Base-by-base conservation (phyloP, 1,139 yeast genomes). In the Ashbya aceris region DNA sequence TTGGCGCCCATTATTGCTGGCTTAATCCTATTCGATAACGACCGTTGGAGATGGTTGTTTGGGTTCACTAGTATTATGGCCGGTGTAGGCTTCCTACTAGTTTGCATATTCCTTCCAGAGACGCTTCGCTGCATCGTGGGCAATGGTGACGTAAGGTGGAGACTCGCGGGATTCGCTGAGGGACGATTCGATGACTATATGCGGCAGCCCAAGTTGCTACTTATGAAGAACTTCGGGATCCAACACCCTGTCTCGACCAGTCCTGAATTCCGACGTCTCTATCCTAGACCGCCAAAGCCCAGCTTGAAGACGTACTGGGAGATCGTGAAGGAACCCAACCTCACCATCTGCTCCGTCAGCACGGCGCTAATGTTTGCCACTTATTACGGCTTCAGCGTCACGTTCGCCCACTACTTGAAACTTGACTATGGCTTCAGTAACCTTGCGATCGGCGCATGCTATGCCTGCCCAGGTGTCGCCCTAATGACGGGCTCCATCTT, bases 41-140 rank as follows among this genome's bases (percentile, higher is more conserved):
- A 60, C 34, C 61, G 64, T 5, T 75, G 79, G 79, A 67, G 79
- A 54, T 74, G 79, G 79, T 60, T 71, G 8, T 77, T 77, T 64
- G 79, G 77, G 1, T 67, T 74, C 41, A 60, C 74, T 13, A 68
- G 75, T 1, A 66, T 75, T 1, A 49, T 72, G 47, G 73, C 76
- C 1, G 63, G 57, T 0, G 49, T 66, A 3, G 70, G 69, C 0
- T 67, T 70, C 38, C 1, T 68, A 0, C 17, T 62, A n/a, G 69
- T 75, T 0, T 43, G 70, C 13, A 62, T 70, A 20, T 58, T 70
- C 14, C 58, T 75, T 11, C 81, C 82, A 2, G 82, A 76, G 50
- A 76, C 81, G 0, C 55, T 74, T 37, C 55, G 81, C 27, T 73
- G 68, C 45, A 61, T 76, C 14, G 81, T 76, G 8, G 83, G 83